A percentile compares a stretch with the other conserved stretches of the same genome.
Evolutionary conservation across 2,329 filamentous ascomycete genomes (phyloP).

Genomic region (Leptographium radiaticola): DNA sequence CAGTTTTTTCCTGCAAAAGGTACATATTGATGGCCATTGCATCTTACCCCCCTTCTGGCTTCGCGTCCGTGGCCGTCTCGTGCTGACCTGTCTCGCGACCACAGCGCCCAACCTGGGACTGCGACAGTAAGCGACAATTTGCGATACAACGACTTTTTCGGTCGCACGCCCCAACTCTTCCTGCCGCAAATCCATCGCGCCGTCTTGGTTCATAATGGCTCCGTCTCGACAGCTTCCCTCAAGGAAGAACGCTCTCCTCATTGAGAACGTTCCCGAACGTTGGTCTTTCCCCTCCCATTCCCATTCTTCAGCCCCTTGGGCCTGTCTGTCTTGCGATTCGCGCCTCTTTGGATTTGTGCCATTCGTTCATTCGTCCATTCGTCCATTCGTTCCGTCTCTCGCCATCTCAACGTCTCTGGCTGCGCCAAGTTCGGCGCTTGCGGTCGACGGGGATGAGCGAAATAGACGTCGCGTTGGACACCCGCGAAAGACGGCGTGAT

Average conservation of each 20-base stretch:
- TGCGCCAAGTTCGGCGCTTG: neutral
- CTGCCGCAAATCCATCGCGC: neutral
- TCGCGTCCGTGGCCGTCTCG: neutral
- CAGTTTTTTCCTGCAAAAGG: neutral
- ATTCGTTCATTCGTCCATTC: no score
- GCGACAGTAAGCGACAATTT: neutral
- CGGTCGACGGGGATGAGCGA: neutral
- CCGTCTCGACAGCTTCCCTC: slow-evolving; percentile 23
- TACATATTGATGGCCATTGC: neutral
- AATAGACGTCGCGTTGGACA: neutral
- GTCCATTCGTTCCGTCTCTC: no score
- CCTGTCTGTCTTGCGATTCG: no score
- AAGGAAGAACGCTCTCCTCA: slow-evolving; percentile 40
- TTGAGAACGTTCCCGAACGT: slow-evolving; percentile 39
- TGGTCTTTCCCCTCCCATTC: slow-evolving; percentile 12
- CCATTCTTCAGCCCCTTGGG: neutral
- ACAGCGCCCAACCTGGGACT: neutral
- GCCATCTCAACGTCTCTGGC: no score
- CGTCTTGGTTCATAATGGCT: slow-evolving; percentile 12
- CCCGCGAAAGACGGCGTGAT: neutral
- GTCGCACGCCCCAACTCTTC: neutral
- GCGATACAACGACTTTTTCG: neutral
- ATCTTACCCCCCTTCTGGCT: neutral
- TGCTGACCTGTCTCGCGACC: neutral
- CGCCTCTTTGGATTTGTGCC: no score